phyloP scores from a whole-genome alignment of 371 early-diverging fungal species.

The Capniomyces stellatus region DNA sequence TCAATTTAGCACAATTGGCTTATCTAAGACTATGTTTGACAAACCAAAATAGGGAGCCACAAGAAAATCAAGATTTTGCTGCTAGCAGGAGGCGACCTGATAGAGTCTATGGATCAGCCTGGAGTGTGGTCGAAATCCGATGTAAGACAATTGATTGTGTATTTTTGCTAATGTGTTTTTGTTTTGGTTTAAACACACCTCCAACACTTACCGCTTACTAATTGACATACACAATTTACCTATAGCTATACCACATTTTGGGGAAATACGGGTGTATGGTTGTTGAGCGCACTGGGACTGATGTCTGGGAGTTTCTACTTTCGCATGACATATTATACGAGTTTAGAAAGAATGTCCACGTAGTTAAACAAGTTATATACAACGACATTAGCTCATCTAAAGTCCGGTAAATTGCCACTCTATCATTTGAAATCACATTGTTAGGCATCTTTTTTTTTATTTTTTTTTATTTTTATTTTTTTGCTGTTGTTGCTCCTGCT shows the following conservation, averaged over 20 bases:
- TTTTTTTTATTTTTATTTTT: not conserved
- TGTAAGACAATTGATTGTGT: too few species aligned
- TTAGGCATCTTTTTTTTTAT: slow-evolving; percentile 2
- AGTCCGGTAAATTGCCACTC: slow-evolving; percentile 29
- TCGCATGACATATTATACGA: slow-evolving; percentile 77
- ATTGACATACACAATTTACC: not conserved
- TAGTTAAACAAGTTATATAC: slow-evolving; percentile 87
- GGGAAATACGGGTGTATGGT: slow-evolving; percentile 88
- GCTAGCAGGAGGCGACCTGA: slow-evolving; percentile 91
- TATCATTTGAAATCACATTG: not conserved
- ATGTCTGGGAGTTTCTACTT: slow-evolving; percentile 78
- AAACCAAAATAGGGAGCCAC: not conserved
- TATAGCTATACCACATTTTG: slow-evolving; percentile 79
- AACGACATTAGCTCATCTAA: slow-evolving; percentile 94
- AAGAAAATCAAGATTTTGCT: slow-evolving; percentile 67
- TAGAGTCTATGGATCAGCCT: slow-evolving; percentile 83
- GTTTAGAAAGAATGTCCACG: slow-evolving; percentile 77
- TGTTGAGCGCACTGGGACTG: slow-evolving; percentile 86
- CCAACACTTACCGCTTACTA: not conserved
- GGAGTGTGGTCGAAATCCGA: slow-evolving; percentile 81
- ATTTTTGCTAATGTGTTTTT: not conserved
- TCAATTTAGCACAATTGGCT: too few species aligned
- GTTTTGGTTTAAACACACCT: not conserved
- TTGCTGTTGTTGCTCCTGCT: too few species aligned
- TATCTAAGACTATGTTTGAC: too few species aligned